These are phyloP conservation scores for Apiospora malaysiana DNA, from an alignment of 2,329 filamentous ascomycete genomes.

Conservation along the genomic window DNA sequence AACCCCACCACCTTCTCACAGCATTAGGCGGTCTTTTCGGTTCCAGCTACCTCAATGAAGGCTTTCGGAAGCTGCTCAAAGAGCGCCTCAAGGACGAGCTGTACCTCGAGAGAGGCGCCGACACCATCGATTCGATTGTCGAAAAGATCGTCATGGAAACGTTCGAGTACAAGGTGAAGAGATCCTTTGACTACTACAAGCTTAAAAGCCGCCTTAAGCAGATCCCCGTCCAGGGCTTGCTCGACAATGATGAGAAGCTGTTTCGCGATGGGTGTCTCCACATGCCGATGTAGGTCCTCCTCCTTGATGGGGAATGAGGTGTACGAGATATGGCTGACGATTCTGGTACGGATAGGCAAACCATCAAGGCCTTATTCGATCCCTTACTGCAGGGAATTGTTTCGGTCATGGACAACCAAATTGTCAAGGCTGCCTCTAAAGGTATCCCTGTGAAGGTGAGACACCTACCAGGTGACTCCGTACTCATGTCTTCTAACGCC, in stretches of 20 bases:
- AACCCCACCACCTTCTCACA: not conserved
- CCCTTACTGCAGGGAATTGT: constrained; percentile 24
- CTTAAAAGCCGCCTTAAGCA: not conserved
- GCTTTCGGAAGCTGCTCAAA: constrained; percentile 26
- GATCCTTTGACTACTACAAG: constrained; percentile 28
- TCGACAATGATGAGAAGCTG: constrained; percentile 24
- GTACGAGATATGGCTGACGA: not conserved
- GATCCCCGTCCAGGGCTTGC: constrained; percentile 25
- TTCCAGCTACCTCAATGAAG: constrained; percentile 40
- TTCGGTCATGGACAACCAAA: constrained; percentile 23
- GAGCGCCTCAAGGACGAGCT: constrained; percentile 27
- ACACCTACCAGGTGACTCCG: not conserved
- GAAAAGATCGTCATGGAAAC: constrained; percentile 28
- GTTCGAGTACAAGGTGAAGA: constrained; percentile 30
- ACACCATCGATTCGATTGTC: constrained; percentile 28
- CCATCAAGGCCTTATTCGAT: constrained; percentile 27
- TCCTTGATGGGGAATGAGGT: not conserved
- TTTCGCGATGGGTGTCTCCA: constrained; percentile 21
- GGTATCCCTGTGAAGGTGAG: constrained; percentile 31
- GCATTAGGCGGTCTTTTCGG: constrained; percentile 35
- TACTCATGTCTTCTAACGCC: not conserved
- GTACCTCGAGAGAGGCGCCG: constrained; percentile 33
- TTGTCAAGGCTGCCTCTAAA: constrained; percentile 25
- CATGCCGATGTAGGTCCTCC: constrained; percentile 23
- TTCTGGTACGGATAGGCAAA: constrained; percentile 13